phyloP scores from a whole-genome alignment of 768 basidiomycete genomes.

The Mycena maculata region DNA sequence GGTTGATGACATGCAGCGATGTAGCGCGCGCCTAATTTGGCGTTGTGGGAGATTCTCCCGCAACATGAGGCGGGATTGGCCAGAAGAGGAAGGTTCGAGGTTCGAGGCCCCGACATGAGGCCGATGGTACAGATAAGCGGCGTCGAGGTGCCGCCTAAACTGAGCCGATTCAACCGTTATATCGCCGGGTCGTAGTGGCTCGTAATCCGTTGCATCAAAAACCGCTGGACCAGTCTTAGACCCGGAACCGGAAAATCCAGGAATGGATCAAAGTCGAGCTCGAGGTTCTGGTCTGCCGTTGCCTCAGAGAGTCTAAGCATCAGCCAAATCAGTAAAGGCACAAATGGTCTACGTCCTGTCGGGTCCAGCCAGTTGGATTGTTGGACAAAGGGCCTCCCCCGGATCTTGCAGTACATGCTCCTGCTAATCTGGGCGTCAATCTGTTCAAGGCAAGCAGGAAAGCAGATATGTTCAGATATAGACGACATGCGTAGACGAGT shows the following conservation, averaged over 20 bases:
- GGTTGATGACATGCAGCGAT: too few relatives aligned
- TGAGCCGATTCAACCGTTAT: slow-evolving; percentile 17
- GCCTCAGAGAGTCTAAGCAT: background rate
- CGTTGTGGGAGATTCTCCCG: slow-evolving; percentile 18
- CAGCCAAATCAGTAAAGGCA: background rate
- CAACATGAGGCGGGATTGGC: slow-evolving; percentile 29
- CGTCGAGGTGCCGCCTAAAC: slow-evolving; percentile 16
- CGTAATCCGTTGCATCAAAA: background rate
- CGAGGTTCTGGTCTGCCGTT: background rate
- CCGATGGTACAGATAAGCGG: slow-evolving; percentile 21
- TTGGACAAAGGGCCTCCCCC: slow-evolving; percentile 2
- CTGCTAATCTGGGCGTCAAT: too few relatives aligned
- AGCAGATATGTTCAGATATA: too few relatives aligned
- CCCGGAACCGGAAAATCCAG: background rate
- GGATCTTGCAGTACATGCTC: slow-evolving; percentile 6
- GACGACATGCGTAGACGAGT: too few relatives aligned
- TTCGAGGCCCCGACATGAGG: slow-evolving; percentile 26
- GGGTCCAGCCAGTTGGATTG: background rate
- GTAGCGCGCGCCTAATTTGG: too few relatives aligned
- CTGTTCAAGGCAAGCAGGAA: too few relatives aligned
- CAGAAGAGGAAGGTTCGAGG: slow-evolving; percentile 17
- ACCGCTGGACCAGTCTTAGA: background rate
- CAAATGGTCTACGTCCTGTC: background rate
- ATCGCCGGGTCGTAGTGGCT: background rate
- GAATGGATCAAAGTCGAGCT: background rate